Evolutionary conservation across 371 early-diverging fungal species (phyloP).

Genomic region (Nematocida ausubeli): DNA sequence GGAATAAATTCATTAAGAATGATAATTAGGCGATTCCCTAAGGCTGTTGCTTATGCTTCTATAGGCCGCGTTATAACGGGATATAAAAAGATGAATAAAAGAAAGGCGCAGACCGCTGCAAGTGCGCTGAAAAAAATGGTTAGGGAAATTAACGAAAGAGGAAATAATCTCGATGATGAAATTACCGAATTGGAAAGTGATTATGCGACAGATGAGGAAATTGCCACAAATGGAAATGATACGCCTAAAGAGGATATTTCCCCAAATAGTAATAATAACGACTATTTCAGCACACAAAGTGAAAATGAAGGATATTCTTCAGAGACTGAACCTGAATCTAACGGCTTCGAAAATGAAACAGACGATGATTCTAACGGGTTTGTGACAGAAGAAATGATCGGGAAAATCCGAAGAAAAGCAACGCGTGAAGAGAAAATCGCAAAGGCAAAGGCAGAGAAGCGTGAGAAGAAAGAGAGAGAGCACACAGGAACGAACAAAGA

Average conservation of each 20-base stretch:
- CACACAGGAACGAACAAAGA: conserved; percentile 39
- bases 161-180: not conserved
- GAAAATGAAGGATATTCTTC: not conserved
- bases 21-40: conserved; percentile 51
- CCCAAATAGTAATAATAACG: not conserved
- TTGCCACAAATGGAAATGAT: conserved; percentile 30
- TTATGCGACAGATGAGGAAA: conserved; percentile 47
- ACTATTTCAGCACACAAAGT: not conserved
- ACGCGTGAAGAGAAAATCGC: conserved; percentile 62
- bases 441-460: conserved; percentile 38
- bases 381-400: conserved; percentile 50
- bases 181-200: conserved; percentile 21
- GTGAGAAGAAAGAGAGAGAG: conserved; percentile 29
- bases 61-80: conserved; percentile 32
- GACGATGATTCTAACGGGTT: conserved; percentile 40
- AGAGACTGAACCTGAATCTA: not conserved
- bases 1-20: conserved; percentile 60
- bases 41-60: conserved; percentile 13
- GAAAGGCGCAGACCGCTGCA: conserved; percentile 10
- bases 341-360: not conserved
- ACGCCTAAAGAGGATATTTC: not conserved
- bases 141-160: conserved; percentile 7
- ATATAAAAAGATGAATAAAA: conserved; percentile 31
- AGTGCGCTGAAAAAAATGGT: conserved; percentile 37
- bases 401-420: conserved; percentile 49